Percentiles rank a stretch among this genome's conserved stretches.
Conservation (phyloP, 805 yeast species). For the Spencermartinsiella europaea region DNA sequence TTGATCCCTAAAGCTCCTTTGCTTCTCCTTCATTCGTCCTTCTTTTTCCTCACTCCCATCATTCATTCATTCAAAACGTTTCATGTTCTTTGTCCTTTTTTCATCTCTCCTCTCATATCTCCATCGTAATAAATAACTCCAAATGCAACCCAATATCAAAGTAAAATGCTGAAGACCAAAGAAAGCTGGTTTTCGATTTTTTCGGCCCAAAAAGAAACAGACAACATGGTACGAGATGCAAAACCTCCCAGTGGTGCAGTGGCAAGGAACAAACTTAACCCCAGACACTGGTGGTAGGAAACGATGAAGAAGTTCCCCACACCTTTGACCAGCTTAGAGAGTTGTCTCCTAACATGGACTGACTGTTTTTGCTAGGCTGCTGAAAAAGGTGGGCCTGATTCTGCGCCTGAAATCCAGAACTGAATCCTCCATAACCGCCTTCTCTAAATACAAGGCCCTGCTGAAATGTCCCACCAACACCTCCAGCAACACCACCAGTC, state of each 20-base stretch:
- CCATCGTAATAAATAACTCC: neutral
- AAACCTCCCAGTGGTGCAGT: no score
- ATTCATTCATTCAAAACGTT: no score
- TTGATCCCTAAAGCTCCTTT: no score
- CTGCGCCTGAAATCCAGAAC: neutral
- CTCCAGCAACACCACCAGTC: neutral
- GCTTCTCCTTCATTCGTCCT: no score
- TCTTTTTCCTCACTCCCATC: no score
- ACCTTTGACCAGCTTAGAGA: constrained; percentile 17
- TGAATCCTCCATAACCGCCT: neutral
- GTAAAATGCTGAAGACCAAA: no score
- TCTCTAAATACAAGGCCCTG: neutral
- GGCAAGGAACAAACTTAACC: no score
- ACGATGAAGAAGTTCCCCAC: constrained; percentile 16
- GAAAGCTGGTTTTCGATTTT: no score
- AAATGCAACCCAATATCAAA: neutral
- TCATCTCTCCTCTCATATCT: neutral
- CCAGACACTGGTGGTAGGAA: constrained; percentile 19
- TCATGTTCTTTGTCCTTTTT: neutral
- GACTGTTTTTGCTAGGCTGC: neutral
- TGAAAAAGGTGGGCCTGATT: neutral
- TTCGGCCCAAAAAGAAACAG: no score
- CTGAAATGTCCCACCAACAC: neutral
- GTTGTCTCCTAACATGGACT: neutral
- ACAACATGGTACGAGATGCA: no score